Conservation (phyloP, 768 basidiomycete species). For the Filobasidium wieringae region DNA sequence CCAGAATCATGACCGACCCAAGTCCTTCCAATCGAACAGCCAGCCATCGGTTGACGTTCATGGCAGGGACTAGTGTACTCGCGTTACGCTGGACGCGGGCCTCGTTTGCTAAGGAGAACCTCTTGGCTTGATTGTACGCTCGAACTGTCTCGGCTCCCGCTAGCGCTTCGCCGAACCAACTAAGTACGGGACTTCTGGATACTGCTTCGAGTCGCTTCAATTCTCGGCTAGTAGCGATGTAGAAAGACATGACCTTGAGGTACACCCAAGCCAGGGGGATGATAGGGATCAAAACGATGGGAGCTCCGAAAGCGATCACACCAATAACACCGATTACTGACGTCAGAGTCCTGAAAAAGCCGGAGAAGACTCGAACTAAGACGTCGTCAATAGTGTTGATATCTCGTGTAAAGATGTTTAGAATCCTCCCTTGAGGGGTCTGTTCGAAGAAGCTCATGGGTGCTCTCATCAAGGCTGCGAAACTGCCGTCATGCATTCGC, state of each 20-base stretch:
- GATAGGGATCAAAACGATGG: slow-evolving; percentile 63
- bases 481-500: slow-evolving; percentile 54
- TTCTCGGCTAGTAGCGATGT: slow-evolving; percentile 38
- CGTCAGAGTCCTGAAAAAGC: slow-evolving; percentile 42
- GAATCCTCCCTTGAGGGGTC: slow-evolving; percentile 59
- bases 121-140: slow-evolving; percentile 33
- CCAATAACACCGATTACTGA: slow-evolving; percentile 38
- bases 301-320: slow-evolving; percentile 72
- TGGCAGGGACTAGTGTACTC: slow-evolving; percentile 22
- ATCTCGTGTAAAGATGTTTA: slow-evolving; percentile 87
- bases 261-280: slow-evolving; percentile 72
- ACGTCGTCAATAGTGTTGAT: slow-evolving; percentile 60
- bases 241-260: slow-evolving; percentile 71
- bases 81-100: slow-evolving; percentile 43
- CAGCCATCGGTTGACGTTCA: slow-evolving; percentile 50
- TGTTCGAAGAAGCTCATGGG: slow-evolving; percentile 81
- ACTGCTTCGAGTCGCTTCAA: slow-evolving; percentile 44
- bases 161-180: slow-evolving; percentile 41
- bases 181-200: slow-evolving; percentile 81
- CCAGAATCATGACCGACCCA: slow-evolving; percentile 65
- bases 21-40: slow-evolving; percentile 73
- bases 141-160: slow-evolving; percentile 12
- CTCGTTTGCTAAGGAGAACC: slow-evolving; percentile 39
- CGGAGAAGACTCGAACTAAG: slow-evolving; percentile 63
- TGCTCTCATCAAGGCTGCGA: slow-evolving; percentile 58